Evolutionary conservation across 768 basidiomycete species (phyloP).

Genomic region (Leccinum olivaceopallidum): DNA sequence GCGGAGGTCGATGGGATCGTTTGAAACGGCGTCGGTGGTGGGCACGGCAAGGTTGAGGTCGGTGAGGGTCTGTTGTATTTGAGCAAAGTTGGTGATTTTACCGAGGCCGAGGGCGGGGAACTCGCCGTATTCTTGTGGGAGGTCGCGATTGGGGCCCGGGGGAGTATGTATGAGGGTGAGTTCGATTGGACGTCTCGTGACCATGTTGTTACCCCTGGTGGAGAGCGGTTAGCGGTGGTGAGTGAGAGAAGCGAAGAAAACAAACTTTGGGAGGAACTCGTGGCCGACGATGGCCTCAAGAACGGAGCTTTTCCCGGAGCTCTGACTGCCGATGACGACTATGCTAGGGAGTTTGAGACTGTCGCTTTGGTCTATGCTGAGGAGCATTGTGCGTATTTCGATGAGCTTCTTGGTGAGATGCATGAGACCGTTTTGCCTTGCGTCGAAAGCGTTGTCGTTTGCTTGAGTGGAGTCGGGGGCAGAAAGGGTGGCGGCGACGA

Average conservation of each 20-base stretch:
- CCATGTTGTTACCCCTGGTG: slow-evolving; percentile 96
- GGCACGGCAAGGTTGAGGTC: slow-evolving; percentile 96
- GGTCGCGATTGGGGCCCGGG: slow-evolving; percentile 45
- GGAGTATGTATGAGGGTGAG: slow-evolving; percentile 95
- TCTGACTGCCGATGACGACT: slow-evolving; percentile 97
- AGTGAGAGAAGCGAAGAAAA: slow-evolving; percentile 13
- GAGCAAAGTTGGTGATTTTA: slow-evolving; percentile 87
- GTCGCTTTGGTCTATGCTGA: slow-evolving; percentile 95
- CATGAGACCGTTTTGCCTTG: slow-evolving; percentile 82
- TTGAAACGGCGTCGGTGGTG: slow-evolving; percentile 85
- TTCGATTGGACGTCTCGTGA: slow-evolving; percentile 96
- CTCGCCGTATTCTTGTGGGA: slow-evolving; percentile 83
- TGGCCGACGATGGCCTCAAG: slow-evolving; percentile 97
- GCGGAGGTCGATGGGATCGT: slow-evolving; percentile 93
- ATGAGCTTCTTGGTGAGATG: slow-evolving; percentile 93
- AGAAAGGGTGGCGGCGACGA: slow-evolving; percentile 76
- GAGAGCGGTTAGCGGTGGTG: slow-evolving; percentile 3
- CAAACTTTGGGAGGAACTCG: slow-evolving; percentile 97
- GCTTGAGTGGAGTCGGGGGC: slow-evolving; percentile 56
- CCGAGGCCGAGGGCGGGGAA: slow-evolving; percentile 90
- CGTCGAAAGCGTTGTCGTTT: slow-evolving; percentile 39
- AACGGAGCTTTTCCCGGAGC: slow-evolving; percentile 97
- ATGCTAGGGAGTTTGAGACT: slow-evolving; percentile 94
- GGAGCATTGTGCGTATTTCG: slow-evolving; percentile 91
- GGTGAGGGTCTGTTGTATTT: slow-evolving; percentile 89